phyloP scores from a whole-genome alignment of 2,329 filamentous ascomycete genomes.

The Colletotrichum sp. region DNA sequence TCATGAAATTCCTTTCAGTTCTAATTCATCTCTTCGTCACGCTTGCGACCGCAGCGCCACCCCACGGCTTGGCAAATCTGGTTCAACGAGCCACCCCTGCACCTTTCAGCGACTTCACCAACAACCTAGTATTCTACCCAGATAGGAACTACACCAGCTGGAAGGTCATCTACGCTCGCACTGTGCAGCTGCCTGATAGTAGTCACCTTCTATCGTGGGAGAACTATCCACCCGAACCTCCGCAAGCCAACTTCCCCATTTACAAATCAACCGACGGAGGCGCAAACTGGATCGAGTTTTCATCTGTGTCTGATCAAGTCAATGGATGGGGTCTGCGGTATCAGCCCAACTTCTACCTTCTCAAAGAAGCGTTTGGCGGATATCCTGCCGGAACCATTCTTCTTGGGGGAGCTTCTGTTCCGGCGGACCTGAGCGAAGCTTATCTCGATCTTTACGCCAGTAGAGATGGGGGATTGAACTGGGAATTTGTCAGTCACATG shows the following conservation, averaged over 20 bases:
- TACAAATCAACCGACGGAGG: constrained; percentile 57
- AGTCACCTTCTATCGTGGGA: constrained; percentile 55
- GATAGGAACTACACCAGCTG: background rate
- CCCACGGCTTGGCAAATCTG: background rate
- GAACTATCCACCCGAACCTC: constrained; percentile 61
- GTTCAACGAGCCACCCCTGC: background rate
- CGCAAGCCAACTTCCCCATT: constrained; percentile 58
- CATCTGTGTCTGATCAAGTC: constrained; percentile 65
- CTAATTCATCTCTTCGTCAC: background rate
- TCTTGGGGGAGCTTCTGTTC: constrained; percentile 64
- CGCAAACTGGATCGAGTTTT: constrained; percentile 66
- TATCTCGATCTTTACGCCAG: constrained; percentile 74
- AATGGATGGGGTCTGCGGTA: constrained; percentile 71
- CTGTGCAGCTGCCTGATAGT: background rate
- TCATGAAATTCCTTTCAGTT: background rate
- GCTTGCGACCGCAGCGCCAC: background rate
- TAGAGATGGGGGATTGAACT: constrained; percentile 62
- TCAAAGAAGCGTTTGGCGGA: constrained; percentile 60
- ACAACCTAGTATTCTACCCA: background rate
- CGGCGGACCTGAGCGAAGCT: constrained; percentile 63
- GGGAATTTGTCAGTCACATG: constrained; percentile 71
- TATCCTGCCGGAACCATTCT: constrained; percentile 68
- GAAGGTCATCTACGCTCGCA: background rate
- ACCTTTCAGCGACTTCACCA: background rate
- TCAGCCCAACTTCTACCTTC: constrained; percentile 71